Conservation (phyloP, 225 moss, liverwort and hornwort genomes). For the Polytrichum formosum region DNA sequence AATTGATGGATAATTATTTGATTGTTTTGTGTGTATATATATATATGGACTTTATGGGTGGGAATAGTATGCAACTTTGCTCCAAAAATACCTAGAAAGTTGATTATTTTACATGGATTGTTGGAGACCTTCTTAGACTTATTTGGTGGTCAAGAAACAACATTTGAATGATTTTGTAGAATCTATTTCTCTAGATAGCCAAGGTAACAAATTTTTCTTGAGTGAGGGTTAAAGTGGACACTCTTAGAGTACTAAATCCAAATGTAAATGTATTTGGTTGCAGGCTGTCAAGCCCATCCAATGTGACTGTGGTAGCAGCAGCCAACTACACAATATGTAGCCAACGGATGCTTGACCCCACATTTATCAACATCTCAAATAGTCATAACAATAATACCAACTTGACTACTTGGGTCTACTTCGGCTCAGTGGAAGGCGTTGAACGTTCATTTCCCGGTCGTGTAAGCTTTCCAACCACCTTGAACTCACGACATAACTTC, state of each 20-base stretch:
- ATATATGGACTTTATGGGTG: too few relatives aligned
- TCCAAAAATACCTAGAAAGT: too few relatives aligned
- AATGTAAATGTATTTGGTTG: neutral
- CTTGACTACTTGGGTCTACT: conserved; percentile 41
- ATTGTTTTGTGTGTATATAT: too few relatives aligned
- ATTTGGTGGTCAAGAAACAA: too few relatives aligned
- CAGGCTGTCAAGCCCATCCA: conserved; percentile 30
- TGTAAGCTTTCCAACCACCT: conserved; percentile 21
- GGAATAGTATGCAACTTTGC: too few relatives aligned
- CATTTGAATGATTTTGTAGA: too few relatives aligned
- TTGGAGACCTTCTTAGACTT: too few relatives aligned
- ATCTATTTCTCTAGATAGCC: too few relatives aligned
- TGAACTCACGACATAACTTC: too few relatives aligned
- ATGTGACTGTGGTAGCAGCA: conserved; percentile 12
- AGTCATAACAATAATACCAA: conserved; percentile 33
- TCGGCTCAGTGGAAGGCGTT: conserved; percentile 49
- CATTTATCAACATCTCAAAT: conserved; percentile 31
- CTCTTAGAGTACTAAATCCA: neutral
- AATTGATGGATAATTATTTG: too few relatives aligned
- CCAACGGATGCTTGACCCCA: conserved; percentile 48
- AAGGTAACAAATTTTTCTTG: too few relatives aligned
- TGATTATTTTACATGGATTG: too few relatives aligned
- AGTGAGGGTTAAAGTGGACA: neutral
- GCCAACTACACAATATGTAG: conserved; percentile 45
- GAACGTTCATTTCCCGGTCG: conserved; percentile 53